Percentiles rank a stretch among this genome's conserved stretches.
Conservation (phyloP, 2,329 filamentous ascomycete species). For the Stromatinia cepivora region DNA sequence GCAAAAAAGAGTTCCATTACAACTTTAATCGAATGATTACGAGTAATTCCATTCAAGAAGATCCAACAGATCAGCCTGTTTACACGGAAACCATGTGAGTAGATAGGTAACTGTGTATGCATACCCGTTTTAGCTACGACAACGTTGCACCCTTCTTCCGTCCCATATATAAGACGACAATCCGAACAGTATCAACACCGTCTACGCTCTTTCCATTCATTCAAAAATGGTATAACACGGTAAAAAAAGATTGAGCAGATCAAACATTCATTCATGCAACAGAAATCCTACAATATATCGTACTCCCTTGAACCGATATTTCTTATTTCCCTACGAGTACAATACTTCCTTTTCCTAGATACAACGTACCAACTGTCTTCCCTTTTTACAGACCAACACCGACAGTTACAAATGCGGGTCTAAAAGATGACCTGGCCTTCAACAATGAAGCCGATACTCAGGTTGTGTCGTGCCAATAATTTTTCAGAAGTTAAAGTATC, state of each 20-base stretch:
- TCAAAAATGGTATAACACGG: not conserved
- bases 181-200: not conserved
- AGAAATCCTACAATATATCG: not conserved
- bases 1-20: not conserved
- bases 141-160: slow-evolving; percentile 15
- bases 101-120: not conserved
- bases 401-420: slow-evolving; percentile 22
- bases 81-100: not conserved
- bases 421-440: slow-evolving; percentile 21
- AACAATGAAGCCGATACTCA: slow-evolving; percentile 24
- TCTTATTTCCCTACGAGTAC: not conserved
- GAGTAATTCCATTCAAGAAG: not conserved
- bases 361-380: not conserved
- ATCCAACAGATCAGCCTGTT: slow-evolving; percentile 17
- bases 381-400: not conserved
- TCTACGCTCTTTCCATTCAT: slow-evolving; percentile 13
- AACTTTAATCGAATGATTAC: not conserved
- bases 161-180: not conserved
- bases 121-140: not conserved
- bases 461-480: slow-evolving; percentile 19
- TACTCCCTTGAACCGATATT: not conserved
- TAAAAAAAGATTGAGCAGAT: not conserved
- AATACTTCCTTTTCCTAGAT: not conserved
- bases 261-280: not conserved
- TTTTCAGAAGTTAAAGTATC: slow-evolving; percentile 6